These are phyloP conservation scores for Carex sylvatica DNA, from an alignment of 202 grass and related monocot species.

Conservation along the genomic window DNA sequence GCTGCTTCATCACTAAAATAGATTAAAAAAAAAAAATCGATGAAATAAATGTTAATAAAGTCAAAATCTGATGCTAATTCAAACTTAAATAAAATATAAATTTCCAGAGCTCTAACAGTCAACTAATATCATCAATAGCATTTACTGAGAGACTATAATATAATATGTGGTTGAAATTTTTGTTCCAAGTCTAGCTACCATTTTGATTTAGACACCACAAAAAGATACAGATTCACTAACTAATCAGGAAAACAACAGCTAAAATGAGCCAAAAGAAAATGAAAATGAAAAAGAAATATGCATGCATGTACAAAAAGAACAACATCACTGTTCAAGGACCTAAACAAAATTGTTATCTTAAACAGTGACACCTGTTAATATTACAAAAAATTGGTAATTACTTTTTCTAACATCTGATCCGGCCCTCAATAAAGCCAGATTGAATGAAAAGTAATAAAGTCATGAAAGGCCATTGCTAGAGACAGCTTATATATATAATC, in stretches of 20 bases:
- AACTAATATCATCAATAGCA: not conserved
- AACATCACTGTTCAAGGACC: not conserved
- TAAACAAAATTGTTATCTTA: not conserved
- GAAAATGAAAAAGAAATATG: not conserved
- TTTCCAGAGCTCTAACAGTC: not conserved
- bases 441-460: conserved; percentile 12
- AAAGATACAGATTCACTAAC: not conserved
- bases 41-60: not conserved
- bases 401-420: not conserved
- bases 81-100: not conserved
- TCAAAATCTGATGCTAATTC: not conserved
- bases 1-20: conserved; percentile 34
- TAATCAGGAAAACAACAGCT: conserved; percentile 5
- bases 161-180: conserved; percentile 4
- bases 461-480: not conserved
- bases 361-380: conserved; percentile 5
- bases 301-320: conserved; percentile 1
- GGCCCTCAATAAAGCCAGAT: not conserved
- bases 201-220: conserved; percentile 30
- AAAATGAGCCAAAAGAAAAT: not conserved
- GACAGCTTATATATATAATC: not conserved
- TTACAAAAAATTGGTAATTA: not conserved
- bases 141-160: not conserved
- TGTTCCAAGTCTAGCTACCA: not conserved
- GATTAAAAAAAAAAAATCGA: not conserved